These are phyloP conservation scores for Jackrogersella minutella DNA, from an alignment of 495 filamentous ascomycete genomes.

Conservation along the genomic window DNA sequence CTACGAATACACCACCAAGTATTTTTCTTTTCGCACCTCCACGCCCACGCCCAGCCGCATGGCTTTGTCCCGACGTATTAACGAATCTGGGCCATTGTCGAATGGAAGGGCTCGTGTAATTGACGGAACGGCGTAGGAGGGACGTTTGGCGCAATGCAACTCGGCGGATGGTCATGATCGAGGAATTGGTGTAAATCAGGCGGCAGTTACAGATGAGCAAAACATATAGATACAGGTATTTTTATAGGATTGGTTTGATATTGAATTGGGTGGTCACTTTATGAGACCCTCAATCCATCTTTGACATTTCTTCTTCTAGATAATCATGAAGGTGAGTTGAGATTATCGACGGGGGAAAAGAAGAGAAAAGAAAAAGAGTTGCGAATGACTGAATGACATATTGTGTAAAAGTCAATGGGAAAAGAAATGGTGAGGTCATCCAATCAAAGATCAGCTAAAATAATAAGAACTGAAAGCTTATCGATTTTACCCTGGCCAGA, in stretches of 20 bases:
- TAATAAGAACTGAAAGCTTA: constrained; percentile 14
- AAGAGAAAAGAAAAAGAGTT: background rate
- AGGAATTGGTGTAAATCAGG: background rate
- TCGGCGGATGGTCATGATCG: constrained; percentile 38
- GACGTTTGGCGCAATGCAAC: constrained; percentile 37
- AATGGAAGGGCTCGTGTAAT: background rate
- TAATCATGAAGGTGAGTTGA: background rate
- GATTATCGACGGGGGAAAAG: background rate
- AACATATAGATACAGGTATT: background rate
- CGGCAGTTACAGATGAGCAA: background rate
- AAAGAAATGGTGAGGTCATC: constrained; percentile 37
- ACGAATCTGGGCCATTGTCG: constrained; percentile 47
- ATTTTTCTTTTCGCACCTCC: constrained; percentile 26
- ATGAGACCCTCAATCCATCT: background rate
- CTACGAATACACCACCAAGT: constrained; percentile 32
- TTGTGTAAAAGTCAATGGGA: background rate
- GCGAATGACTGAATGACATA: background rate
- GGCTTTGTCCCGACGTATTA: constrained; percentile 23
- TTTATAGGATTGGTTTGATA: background rate
- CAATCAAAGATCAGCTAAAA: constrained; percentile 36
- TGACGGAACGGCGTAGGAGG: constrained; percentile 27
- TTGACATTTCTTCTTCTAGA: background rate
- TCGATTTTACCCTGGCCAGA: no score
- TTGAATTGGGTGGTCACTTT: background rate
- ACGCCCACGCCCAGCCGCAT: background rate